Evolutionary conservation across 1,139 yeast genomes (phyloP), one percentile per base, ranked within the genome.

Genomic region (Diutina mesorugosa): DNA sequence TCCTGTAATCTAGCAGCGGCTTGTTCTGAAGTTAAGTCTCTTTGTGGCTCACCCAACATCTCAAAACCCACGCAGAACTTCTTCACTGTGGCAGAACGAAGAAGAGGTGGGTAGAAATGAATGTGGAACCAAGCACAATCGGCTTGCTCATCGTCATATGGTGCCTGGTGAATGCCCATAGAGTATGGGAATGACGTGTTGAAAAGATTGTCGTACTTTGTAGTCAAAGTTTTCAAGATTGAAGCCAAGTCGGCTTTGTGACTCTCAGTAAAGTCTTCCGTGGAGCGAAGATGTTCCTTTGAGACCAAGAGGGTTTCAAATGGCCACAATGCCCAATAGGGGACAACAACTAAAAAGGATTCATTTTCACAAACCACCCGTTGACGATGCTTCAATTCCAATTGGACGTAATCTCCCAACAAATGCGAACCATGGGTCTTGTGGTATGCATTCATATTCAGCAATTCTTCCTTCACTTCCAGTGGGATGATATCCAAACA

Each of bases 311-410:
- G 70, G 6, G 88, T 82, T 68, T 86, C 90, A 67, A 84, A 86
- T 7, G 93, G 93, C 91, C 93, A 86, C 55, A 83, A 76, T 4
- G 91, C 93, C 93, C 93, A 86, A 69, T 82, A 86, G 55, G 93
- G 91, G 14, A 86, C 90, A 16, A 85, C 83, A n/a, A 80, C 87
- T 47, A 85, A 64, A 61, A 86, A 86, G 1, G 83, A 73, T 60
- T 80, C 87, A 64, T 85, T 86, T 59, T 79, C 76, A 38, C 77
- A 73, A 9, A 86, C 84, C 51, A 84, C 64, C 60, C 93, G 77
- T 57, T 73, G 73, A 59, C 68, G 69, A 61, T 80, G 79, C 55
- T 72, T 66, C 47, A 81, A 63, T 66, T 86, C 93, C 56, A 82
- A 67, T 57, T 73, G 64, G n/a, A 83, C 85, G 63, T 85, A 86